phyloP scores from a whole-genome alignment of 768 basidiomycete genomes.

The Suillus luteus region DNA sequence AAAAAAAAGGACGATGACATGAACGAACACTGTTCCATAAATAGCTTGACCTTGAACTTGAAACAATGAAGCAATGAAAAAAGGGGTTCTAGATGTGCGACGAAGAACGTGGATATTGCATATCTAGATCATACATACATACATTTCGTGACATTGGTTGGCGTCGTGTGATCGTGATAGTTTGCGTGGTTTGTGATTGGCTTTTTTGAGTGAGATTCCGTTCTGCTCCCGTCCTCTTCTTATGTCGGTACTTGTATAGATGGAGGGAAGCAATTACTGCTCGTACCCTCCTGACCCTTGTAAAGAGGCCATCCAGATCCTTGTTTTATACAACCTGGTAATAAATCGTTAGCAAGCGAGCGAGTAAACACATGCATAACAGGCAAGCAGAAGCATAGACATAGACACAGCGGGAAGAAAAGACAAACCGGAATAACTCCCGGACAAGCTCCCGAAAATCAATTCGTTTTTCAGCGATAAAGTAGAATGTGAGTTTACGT shows the following conservation, averaged over 20 bases:
- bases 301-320: constrained; percentile 94
- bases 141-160: background rate
- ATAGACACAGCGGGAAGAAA: background rate
- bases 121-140: constrained; percentile 9
- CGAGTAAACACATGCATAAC: background rate
- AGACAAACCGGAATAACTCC: constrained; percentile 79
- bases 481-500: constrained; percentile 97
- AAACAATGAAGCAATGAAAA: background rate
- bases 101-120: constrained; percentile 12
- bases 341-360: constrained; percentile 6
- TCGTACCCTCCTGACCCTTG: constrained; percentile 50
- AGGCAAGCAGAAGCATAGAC: background rate
- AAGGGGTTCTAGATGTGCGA: constrained; percentile 8
- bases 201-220: background rate
- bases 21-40: constrained; percentile 6
- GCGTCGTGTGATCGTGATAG: background rate
- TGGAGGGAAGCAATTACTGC: constrained; percentile 34
- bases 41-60: constrained; percentile 3
- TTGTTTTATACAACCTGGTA: constrained; percentile 84
- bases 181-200: background rate
- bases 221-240: background rate
- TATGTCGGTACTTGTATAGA: background rate
- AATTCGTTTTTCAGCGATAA: constrained; percentile 92
- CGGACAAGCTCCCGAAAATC: constrained; percentile 96
- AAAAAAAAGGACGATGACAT: background rate